Evolutionary conservation across 2,329 filamentous ascomycete species (phyloP).

Genomic region (Colletotrichum spinosum): DNA sequence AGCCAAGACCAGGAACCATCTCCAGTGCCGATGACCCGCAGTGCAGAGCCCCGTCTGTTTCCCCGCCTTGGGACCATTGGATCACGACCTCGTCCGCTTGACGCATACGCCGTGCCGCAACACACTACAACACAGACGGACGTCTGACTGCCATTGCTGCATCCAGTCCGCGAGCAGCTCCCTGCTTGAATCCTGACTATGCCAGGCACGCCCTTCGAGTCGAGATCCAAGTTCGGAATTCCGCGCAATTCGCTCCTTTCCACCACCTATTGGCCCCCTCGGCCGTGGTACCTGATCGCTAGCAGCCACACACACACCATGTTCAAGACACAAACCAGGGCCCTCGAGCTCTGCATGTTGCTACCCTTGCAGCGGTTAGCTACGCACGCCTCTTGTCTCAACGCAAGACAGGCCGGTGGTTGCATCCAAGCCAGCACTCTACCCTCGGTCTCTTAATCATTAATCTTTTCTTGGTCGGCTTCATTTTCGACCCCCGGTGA

Average conservation of each 20-base stretch:
- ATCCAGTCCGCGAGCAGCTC: slow-evolving; percentile 7
- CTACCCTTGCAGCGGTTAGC: slow-evolving; percentile 14
- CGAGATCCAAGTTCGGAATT: slow-evolving; percentile 13
- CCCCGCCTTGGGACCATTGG: slow-evolving; percentile 13
- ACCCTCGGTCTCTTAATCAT: slow-evolving; percentile 18
- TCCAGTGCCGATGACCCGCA: slow-evolving; percentile 22
- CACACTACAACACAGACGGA: slow-evolving; percentile 4
- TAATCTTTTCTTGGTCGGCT: slow-evolving; percentile 1
- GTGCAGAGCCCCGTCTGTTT: background rate
- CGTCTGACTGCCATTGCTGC: slow-evolving; percentile 8
- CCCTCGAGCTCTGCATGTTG: slow-evolving; percentile 11
- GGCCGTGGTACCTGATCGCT: slow-evolving; percentile 31
- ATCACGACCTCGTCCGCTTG: background rate
- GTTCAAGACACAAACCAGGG: slow-evolving; percentile 25
- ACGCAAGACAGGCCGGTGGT: slow-evolving; percentile 31
- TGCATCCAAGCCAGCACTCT: slow-evolving; percentile 23
- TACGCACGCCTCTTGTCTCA: slow-evolving; percentile 35
- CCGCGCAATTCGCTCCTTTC: slow-evolving; percentile 8
- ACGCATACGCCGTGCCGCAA: background rate
- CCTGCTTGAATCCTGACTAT: background rate
- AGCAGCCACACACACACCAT: slow-evolving; percentile 25
- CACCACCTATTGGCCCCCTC: slow-evolving; percentile 11
- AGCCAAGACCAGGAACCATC: slow-evolving; percentile 23
- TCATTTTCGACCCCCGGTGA: slow-evolving; percentile 23
- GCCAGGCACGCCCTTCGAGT: slow-evolving; percentile 8